Percentiles rank a stretch among this genome's conserved stretches.
phyloP scores from a whole-genome alignment of 805 yeast species.

The Candida nemodendra region DNA sequence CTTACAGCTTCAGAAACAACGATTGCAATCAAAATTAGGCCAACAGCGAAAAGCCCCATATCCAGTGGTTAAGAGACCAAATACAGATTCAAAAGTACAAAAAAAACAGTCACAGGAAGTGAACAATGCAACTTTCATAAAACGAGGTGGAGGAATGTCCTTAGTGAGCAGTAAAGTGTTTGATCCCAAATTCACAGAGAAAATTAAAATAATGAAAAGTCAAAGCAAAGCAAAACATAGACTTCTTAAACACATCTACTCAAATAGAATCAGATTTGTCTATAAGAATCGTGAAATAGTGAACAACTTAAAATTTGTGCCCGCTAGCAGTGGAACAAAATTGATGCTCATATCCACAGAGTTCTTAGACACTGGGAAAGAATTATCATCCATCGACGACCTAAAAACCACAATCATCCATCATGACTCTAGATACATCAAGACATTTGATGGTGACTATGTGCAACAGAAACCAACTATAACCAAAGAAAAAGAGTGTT shows the following conservation, averaged over 20 bases:
- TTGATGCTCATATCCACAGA: slow-evolving; percentile 38
- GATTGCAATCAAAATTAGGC: neutral
- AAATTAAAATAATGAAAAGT: slow-evolving; percentile 20
- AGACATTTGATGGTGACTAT: slow-evolving; percentile 26
- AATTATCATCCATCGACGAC: slow-evolving; percentile 18
- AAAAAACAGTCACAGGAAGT: neutral
- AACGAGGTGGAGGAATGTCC: slow-evolving; percentile 37
- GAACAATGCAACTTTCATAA: slow-evolving; percentile 7
- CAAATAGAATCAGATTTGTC: slow-evolving; percentile 39
- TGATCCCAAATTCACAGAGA: slow-evolving; percentile 31
- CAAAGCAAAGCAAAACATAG: slow-evolving; percentile 16
- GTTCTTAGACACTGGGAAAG: slow-evolving; percentile 12
- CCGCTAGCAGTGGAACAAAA: slow-evolving; percentile 38
- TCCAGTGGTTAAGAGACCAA: neutral
- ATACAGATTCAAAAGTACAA: slow-evolving; percentile 1
- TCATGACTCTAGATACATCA: slow-evolving; percentile 20
- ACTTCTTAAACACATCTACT: slow-evolving; percentile 20
- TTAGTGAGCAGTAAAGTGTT: slow-evolving; percentile 38
- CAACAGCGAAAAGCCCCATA: neutral
- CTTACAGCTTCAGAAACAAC: slow-evolving; percentile 10
- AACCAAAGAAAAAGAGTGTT: slow-evolving; percentile 8
- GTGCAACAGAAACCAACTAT: slow-evolving; percentile 11
- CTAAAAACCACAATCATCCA: slow-evolving; percentile 17
- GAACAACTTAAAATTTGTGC: slow-evolving; percentile 44
- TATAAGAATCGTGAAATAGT: slow-evolving; percentile 45